Conservation (phyloP, 202 grass and related monocot genomes). For the Hordeum pubiflorum region DNA sequence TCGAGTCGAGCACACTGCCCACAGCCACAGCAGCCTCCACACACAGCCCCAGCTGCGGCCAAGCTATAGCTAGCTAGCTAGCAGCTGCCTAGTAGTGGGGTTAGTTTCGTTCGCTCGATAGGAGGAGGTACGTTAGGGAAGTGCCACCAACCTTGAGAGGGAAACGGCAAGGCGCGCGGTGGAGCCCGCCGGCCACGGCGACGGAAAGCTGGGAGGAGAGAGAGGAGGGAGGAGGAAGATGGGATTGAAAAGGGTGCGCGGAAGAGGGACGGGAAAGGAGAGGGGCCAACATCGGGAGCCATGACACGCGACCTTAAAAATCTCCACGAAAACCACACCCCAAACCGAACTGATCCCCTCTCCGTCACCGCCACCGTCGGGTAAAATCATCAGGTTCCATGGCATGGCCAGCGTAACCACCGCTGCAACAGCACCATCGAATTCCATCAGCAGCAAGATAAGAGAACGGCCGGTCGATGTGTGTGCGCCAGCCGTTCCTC, state of each 20-base stretch:
- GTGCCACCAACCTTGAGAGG: constrained; percentile 71
- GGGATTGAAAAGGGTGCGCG: not conserved
- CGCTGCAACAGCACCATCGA: too few relatives aligned
- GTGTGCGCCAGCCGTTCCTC: not conserved
- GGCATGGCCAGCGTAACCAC: constrained; percentile 36
- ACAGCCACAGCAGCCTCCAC: too few relatives aligned
- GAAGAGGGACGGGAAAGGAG: constrained; percentile 27
- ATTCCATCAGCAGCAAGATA: too few relatives aligned
- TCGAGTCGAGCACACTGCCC: not conserved
- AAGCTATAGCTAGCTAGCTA: not conserved
- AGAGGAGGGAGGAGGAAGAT: not conserved
- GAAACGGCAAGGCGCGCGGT: not conserved
- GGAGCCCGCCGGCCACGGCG: not conserved
- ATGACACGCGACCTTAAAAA: constrained; percentile 88
- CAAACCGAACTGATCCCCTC: constrained; percentile 33
- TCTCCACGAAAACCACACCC: constrained; percentile 61
- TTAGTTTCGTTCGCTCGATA: constrained; percentile 48
- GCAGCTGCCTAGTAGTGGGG: constrained; percentile 45
- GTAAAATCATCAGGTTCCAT: constrained; percentile 12
- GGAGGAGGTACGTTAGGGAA: constrained; percentile 36
- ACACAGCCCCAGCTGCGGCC: not conserved
- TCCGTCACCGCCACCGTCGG: constrained; percentile 16
- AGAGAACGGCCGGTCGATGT: constrained; percentile 8
- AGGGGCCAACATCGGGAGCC: constrained; percentile 37
- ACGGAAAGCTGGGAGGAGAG: not conserved